phyloP scores from a whole-genome alignment of 768 basidiomycete genomes.

The Hericium coralloides region DNA sequence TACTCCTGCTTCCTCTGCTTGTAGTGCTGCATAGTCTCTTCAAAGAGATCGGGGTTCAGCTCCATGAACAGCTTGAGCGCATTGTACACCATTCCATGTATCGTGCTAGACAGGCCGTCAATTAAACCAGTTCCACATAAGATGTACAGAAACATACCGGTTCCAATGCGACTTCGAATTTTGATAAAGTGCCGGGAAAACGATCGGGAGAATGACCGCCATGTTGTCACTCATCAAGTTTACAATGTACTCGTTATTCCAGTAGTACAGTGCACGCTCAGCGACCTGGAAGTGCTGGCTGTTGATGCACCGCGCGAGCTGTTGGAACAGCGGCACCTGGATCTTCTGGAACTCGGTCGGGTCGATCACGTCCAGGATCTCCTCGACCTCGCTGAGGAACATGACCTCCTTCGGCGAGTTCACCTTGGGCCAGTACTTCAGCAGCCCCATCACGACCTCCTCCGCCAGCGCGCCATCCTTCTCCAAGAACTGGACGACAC shows the following conservation, averaged over 20 bases:
- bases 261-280: slow-evolving; percentile 92
- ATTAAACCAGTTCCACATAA: slow-evolving; percentile 3
- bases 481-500: slow-evolving; percentile 97
- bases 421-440: slow-evolving; percentile 98
- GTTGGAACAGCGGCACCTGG: slow-evolving; percentile 84
- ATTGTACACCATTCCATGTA: slow-evolving; percentile 99
- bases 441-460: slow-evolving; percentile 92
- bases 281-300: slow-evolving; percentile 99
- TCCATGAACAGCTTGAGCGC: slow-evolving; percentile 99
- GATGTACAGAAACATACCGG: slow-evolving; percentile 46
- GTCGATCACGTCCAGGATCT: slow-evolving; percentile 97
- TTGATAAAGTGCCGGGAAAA: slow-evolving; percentile 91
- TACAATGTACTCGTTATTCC: slow-evolving; percentile 99
- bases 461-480: slow-evolving; percentile 90
- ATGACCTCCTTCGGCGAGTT: slow-evolving; percentile 99
- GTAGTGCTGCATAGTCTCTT: slow-evolving; percentile 88
- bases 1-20: slow-evolving; percentile 81
- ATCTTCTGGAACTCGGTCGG: slow-evolving; percentile 95
- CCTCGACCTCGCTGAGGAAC: slow-evolving; percentile 99
- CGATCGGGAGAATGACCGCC: slow-evolving; percentile 80
- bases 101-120: slow-evolving; percentile 54
- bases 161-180: slow-evolving; percentile 99
- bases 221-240: slow-evolving; percentile 99
- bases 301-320: slow-evolving; percentile 94
- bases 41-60: slow-evolving; percentile 94